Evolutionary conservation across 2,329 filamentous ascomycete species (phyloP), one percentile per base, ranked within the genome.

Genomic region (Clonostachys solani): DNA sequence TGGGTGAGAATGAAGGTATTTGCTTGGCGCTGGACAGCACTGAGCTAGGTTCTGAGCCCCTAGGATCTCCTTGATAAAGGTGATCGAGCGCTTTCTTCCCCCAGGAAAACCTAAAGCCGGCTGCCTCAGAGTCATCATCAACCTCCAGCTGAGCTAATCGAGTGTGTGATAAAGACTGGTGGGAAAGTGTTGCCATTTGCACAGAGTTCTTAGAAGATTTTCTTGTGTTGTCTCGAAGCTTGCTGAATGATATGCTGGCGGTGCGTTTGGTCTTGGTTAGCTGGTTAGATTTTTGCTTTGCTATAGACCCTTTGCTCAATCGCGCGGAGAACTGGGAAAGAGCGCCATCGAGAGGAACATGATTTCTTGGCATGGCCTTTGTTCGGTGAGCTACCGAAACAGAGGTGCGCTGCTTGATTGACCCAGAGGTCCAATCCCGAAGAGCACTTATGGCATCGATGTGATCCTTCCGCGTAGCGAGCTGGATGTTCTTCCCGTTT

Each of bases 401-500:
- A 5, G 61, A 60, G 33, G 49, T 49, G 29, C 67, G 68, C 42
- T 73, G 75, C 33, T 65, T 63, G 15, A 81, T 80, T 16, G 63
- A 69, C 5, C 78, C 79, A n/a, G 58, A 60, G 54, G 66, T 78
- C 83, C 83, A 86, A 45, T 75, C 66, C 36, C 69, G 64, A 18
- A 86, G 61, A 10, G 78, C 67, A 8, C 70, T 69, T 10, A 73
- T 64, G 2, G 73, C 81, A 57, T 85, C 82, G 16, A 80, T 52
- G 49, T 83, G 80, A 55, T 86, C 83, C 52, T 68, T 67, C n/a
- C 80, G 74, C 33, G 72, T 82, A 18, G 78, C 80, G n/a, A 86
- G 66, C 47, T 74, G 72, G 50, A 86, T 81, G n/a, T 67, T 60
- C 56, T 86, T 86, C 40, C 57, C 68, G 0, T 64, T 65, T 2